Evolutionary conservation across 768 basidiomycete genomes (phyloP).

Genomic region (Xerocomellus chrysenteron): DNA sequence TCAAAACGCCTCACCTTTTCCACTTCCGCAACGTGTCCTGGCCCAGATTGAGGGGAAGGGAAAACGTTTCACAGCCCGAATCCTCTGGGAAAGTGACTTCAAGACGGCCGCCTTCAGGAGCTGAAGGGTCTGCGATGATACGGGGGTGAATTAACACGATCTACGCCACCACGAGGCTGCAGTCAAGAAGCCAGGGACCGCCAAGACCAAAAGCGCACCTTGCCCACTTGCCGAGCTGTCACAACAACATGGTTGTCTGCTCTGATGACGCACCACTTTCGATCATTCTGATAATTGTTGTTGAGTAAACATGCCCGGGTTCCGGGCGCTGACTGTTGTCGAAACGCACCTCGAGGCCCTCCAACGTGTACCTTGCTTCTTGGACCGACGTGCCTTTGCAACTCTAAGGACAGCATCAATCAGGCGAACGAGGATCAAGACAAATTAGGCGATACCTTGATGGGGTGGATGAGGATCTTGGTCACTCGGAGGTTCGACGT

Average conservation of each 20-base stretch:
- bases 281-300: conserved; percentile 55
- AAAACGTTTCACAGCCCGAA: conserved; percentile 56
- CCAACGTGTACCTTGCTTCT: conserved; percentile 52
- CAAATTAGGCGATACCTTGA: conserved; percentile 44
- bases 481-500: conserved; percentile 43
- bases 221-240: conserved; percentile 64
- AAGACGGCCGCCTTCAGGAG: conserved; percentile 48
- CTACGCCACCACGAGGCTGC: conserved; percentile 34
- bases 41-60: conserved; percentile 56
- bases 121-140: conserved; percentile 46
- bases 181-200: not conserved
- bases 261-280: conserved; percentile 70
- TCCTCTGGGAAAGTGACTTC: conserved; percentile 59
- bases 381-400: conserved; percentile 66
- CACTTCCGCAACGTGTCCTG: conserved; percentile 49
- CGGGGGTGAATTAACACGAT: conserved; percentile 65
- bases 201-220: conserved; percentile 38
- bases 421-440: not conserved
- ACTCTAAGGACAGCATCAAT: conserved; percentile 46
- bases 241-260: conserved; percentile 50
- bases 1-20: conserved; percentile 47
- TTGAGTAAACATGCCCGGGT: not conserved
- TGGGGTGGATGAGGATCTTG: conserved; percentile 64
- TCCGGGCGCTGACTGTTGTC: not conserved
- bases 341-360: conserved; percentile 61